Evolutionary conservation across 2,329 filamentous ascomycete species (phyloP), one percentile per base, ranked within the genome.

Genomic region (Aspergillus costaricaensis): DNA sequence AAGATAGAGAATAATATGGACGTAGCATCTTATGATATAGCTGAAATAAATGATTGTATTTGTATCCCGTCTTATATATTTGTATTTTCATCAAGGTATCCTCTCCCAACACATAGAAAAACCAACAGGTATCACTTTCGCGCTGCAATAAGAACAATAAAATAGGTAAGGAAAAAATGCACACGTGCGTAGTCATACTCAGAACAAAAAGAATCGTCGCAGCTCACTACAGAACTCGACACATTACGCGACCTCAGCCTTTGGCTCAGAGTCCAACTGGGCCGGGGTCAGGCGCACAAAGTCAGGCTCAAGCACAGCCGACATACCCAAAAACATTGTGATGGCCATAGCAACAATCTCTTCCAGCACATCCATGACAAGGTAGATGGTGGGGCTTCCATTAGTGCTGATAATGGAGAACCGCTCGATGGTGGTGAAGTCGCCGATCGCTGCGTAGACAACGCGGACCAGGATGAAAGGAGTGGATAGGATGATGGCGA

Each of bases 311-410:
- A 62, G 30, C 8, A 68, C 65, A 48, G 67, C 65, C 10, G 56
- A 68, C 12, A 67, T 47, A 0, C 64, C 67, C 10, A 68, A 55
- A 8, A 32, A 60, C 56, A 73, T 61, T 21, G 58, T 61, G n/a
- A 72, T 52, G 2, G 32, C 61, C 57, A 72, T 68, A 44, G 64
- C 68, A 41, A 68, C 48, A 17, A 74, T 72, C 58, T 74, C 71
- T 58, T 72, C 67, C 53, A 74, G 59, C 25, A 73, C 72, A 47
- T 49, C 51, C 72, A 74, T 74, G 57, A 68, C 69, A 36, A 74
- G 62, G 38, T 70, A 74, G 30, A 69, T 60, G 25, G 72, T 73
- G n/a, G 64, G 51, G n/a, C 69, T 61, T 2, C 67, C 67, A 3
- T 5, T 48, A 2, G 65, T 47, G 9, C 5, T 48, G 2, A 65